phyloP scores from a whole-genome alignment of 108 stramenopile genomes.

The Chaetoceros muelleri region DNA sequence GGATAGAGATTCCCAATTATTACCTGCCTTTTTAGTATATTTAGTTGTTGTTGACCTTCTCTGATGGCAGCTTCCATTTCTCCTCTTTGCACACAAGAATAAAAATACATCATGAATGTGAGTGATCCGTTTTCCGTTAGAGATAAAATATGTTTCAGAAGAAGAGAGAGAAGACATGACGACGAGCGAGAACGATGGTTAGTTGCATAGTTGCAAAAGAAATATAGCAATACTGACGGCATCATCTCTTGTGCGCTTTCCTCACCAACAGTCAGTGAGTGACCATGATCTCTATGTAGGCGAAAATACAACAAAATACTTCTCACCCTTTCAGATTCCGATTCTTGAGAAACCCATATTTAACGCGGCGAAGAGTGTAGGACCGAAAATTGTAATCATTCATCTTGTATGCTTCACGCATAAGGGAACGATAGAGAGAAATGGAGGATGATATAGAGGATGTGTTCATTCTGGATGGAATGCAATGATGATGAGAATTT shows the following conservation, averaged over 20 bases:
- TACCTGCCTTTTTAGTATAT: conserved; percentile 54
- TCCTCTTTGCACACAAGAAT: no score
- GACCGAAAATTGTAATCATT: conserved; percentile 78
- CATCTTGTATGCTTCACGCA: conserved; percentile 61
- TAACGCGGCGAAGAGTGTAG: conserved; percentile 61
- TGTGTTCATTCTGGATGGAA: no score
- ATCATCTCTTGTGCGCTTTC: no score
- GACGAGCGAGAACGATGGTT: not conserved
- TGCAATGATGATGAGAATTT: no score
- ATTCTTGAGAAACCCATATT: conserved; percentile 55
- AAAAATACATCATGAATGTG: no score
- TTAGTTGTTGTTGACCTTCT: conserved; percentile 56
- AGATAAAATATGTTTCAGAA: not conserved
- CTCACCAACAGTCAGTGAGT: no score
- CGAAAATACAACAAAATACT: no score
- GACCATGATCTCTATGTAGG: no score
- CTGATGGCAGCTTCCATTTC: conserved; percentile 40
- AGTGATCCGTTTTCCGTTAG: no score
- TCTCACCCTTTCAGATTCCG: conserved; percentile 57
- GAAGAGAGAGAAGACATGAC: not conserved
- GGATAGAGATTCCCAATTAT: conserved; percentile 60
- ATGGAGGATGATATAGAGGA: conserved; percentile 3
- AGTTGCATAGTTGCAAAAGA: not conserved
- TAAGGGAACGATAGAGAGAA: conserved; percentile 48
- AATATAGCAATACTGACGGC: not conserved